These are phyloP conservation scores for Monosporascus cannonballus DNA, from an alignment of 2,329 filamentous ascomycete genomes.

Conservation along the genomic window DNA sequence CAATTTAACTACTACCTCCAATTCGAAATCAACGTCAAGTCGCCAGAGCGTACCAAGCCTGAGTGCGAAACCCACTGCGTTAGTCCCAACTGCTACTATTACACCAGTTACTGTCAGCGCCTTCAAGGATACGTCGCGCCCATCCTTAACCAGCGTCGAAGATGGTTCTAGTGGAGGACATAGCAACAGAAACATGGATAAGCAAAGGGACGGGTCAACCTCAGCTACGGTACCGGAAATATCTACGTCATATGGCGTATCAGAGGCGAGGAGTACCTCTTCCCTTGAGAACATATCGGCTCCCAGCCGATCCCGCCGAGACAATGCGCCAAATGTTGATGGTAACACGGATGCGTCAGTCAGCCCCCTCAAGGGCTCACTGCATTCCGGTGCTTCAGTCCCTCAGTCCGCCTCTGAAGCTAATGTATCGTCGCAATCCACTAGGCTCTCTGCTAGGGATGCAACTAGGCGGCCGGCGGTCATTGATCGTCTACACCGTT, in stretches of 20 bases:
- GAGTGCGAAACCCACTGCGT: constrained; percentile 23
- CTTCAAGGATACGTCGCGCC: constrained; percentile 41
- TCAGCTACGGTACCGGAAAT: constrained; percentile 30
- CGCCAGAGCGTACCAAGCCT: constrained; percentile 26
- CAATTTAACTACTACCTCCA: constrained; percentile 35
- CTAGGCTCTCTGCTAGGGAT: constrained; percentile 26
- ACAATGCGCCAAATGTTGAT: constrained; percentile 40
- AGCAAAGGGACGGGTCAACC: constrained; percentile 32
- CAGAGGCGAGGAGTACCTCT: constrained; percentile 19
- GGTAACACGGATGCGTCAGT: constrained; percentile 37
- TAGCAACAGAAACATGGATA: constrained; percentile 38
- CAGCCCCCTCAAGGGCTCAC: constrained; percentile 34
- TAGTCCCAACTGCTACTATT: constrained; percentile 27
- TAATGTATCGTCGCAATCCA: constrained; percentile 17
- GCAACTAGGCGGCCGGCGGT: constrained; percentile 41
- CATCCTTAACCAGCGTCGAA: constrained; percentile 32
- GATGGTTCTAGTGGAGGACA: constrained; percentile 33
- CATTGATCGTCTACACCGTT: constrained; percentile 48
- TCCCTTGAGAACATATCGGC: constrained; percentile 22
- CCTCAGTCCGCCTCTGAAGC: constrained; percentile 27
- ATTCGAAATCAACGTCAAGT: constrained; percentile 30
- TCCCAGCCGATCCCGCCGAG: constrained; percentile 29
- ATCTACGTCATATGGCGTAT: constrained; percentile 32
- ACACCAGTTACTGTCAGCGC: constrained; percentile 44
- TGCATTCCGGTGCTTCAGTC: constrained; percentile 18